Evolutionary conservation across 129 eudicot genomes (phyloP).

Genomic region (Arctium lappa): DNA sequence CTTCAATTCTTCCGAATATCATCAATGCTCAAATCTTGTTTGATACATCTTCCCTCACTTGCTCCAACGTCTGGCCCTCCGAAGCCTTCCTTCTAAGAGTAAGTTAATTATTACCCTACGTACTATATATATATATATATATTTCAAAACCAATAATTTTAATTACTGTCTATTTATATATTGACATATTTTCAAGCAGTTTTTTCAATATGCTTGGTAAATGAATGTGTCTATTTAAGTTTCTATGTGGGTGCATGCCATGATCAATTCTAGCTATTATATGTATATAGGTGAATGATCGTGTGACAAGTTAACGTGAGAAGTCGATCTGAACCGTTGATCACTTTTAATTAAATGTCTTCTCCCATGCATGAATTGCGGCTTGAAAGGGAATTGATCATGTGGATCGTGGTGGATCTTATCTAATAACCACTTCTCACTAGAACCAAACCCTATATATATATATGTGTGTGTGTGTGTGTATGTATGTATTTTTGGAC

Average conservation of each 20-base stretch:
- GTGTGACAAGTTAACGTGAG: too few species aligned
- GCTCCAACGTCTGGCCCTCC: conserved; percentile 59
- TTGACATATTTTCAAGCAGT: neutral
- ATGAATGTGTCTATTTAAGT: neutral
- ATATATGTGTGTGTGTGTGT: neutral
- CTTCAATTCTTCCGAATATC: conserved; percentile 30
- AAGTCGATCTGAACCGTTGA: too few species aligned
- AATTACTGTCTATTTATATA: neutral
- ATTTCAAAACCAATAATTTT: neutral
- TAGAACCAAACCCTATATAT: too few species aligned
- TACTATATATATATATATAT: too few species aligned
- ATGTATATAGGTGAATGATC: too few species aligned
- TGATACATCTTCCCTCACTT: conserved; percentile 55
- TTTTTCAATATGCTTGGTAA: neutral
- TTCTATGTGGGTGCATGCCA: neutral
- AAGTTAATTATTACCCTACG: conserved; percentile 14
- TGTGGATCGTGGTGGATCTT: too few species aligned
- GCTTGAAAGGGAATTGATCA: too few species aligned
- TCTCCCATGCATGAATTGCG: too few species aligned
- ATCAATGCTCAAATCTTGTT: conserved; percentile 36
- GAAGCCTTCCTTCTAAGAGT: conserved; percentile 73
- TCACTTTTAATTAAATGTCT: too few species aligned
- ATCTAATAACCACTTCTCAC: too few species aligned
- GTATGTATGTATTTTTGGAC: too few species aligned
- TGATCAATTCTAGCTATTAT: neutral